phyloP scores from a whole-genome alignment of 176 grass and related monocot species.

The Hordeum marinum region DNA sequence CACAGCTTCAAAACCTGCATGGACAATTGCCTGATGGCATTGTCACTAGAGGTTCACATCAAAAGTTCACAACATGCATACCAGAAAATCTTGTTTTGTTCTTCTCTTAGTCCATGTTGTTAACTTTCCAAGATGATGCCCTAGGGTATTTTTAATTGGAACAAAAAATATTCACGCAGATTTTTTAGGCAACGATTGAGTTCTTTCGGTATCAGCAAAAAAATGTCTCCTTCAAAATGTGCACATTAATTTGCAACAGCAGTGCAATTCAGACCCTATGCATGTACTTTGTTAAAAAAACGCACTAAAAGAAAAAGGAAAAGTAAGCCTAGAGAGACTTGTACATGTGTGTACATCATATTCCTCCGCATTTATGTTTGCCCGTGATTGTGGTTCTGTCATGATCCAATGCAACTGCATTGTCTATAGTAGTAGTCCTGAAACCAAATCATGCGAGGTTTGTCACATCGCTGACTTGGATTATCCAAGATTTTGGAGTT shows the following conservation, averaged over 20 bases:
- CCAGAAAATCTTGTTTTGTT: not conserved
- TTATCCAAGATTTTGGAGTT: constrained; percentile 16
- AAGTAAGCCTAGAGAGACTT: not conserved
- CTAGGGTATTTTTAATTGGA: too few relatives aligned
- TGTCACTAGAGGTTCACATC: not conserved
- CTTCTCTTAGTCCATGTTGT: not conserved
- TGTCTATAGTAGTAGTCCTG: not conserved
- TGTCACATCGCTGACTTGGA: constrained; percentile 22
- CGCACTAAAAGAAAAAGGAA: too few relatives aligned
- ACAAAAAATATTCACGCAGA: too few relatives aligned
- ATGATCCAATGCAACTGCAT: constrained; percentile 14
- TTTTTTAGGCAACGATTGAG: too few relatives aligned
- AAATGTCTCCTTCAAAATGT: not conserved
- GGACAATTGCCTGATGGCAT: not conserved
- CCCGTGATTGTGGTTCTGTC: constrained; percentile 26
- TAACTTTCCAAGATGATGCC: not conserved
- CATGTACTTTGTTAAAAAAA: too few relatives aligned
- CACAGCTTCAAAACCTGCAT: not conserved
- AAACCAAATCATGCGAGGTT: not conserved
- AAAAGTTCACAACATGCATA: not conserved
- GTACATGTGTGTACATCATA: not conserved
- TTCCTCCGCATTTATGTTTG: not conserved
- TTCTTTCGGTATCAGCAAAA: too few relatives aligned
- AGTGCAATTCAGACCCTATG: too few relatives aligned
- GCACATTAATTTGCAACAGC: not conserved